phyloP scores from a whole-genome alignment of 257 asterid species.

The Solanum medicagineum region DNA sequence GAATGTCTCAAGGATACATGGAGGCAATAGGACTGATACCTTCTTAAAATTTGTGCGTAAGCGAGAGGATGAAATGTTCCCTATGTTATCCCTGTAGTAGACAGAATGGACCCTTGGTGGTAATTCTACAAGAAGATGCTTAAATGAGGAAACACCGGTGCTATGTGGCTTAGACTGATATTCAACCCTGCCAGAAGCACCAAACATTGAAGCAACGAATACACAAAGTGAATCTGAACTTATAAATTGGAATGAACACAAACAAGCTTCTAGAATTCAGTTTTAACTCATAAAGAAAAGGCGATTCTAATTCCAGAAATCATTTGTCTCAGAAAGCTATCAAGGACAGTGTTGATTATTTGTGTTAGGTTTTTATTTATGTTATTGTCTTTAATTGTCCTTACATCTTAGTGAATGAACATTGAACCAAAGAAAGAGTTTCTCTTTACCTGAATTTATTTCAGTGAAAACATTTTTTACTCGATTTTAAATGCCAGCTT shows the following conservation, averaged over 20 bases:
- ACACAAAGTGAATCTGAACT: background rate
- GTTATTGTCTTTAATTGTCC: background rate
- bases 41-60: slow-evolving; percentile 64
- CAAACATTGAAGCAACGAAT: slow-evolving; percentile 4
- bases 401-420: background rate
- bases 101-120: slow-evolving; percentile 98
- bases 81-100: slow-evolving; percentile 92
- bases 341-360: background rate
- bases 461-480: background rate
- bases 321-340: background rate
- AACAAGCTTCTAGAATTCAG: background rate
- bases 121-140: slow-evolving; percentile 79
- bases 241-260: background rate
- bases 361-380: background rate
- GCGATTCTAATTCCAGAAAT: background rate
- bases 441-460: background rate
- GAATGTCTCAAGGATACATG: background rate
- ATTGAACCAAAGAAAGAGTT: background rate
- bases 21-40: slow-evolving; percentile 28
- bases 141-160: slow-evolving; percentile 71
- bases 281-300: background rate
- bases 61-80: slow-evolving; percentile 87
- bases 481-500: background rate
- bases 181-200: slow-evolving; percentile 63
- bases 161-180: slow-evolving; percentile 61